phyloP scores from a whole-genome alignment of 2,329 filamentous ascomycete species.

The Chaetomiaceae sp. region DNA sequence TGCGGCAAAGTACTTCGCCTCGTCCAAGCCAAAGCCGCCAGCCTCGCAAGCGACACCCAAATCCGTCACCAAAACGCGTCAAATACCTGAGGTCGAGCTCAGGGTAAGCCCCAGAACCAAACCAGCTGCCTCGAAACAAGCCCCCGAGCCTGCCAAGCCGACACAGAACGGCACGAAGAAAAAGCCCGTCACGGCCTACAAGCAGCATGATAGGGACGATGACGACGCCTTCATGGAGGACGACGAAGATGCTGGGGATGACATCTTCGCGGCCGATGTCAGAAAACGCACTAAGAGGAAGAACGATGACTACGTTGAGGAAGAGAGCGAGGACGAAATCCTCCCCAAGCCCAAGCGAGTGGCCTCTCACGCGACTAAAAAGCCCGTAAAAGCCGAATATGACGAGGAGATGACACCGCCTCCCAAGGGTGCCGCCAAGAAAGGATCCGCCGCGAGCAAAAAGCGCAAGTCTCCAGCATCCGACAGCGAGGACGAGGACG shows the following conservation, averaged over 20 bases:
- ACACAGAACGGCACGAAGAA: constrained; percentile 35
- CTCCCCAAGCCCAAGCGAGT: constrained; percentile 54
- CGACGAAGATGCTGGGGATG: constrained; percentile 67
- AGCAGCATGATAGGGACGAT: constrained; percentile 43
- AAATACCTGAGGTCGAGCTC: constrained; percentile 39
- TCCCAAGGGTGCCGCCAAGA: constrained; percentile 28
- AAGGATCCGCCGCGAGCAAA: constrained; percentile 32
- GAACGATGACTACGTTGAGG: constrained; percentile 69
- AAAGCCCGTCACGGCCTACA: constrained; percentile 35
- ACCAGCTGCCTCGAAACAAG: constrained; percentile 29
- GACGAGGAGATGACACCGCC: constrained; percentile 28
- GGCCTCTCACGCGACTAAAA: constrained; percentile 38
- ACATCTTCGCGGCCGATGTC: constrained; percentile 73
- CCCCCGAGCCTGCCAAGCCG: constrained; percentile 27
- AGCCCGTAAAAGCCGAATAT: constrained; percentile 30
- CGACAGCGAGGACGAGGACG: constrained; percentile 49
- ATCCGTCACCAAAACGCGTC: constrained; percentile 31
- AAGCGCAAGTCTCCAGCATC: constrained; percentile 54
- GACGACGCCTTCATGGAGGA: constrained; percentile 58
- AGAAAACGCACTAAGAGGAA: constrained; percentile 60
- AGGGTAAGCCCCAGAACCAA: constrained; percentile 50
- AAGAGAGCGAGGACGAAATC: constrained; percentile 65
- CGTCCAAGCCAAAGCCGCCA: constrained; percentile 37
- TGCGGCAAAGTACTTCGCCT: constrained; percentile 53
- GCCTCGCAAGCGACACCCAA: constrained; percentile 38